Conservation (phyloP, 2,329 filamentous ascomycete genomes). For the Helicocarpus griseus region DNA sequence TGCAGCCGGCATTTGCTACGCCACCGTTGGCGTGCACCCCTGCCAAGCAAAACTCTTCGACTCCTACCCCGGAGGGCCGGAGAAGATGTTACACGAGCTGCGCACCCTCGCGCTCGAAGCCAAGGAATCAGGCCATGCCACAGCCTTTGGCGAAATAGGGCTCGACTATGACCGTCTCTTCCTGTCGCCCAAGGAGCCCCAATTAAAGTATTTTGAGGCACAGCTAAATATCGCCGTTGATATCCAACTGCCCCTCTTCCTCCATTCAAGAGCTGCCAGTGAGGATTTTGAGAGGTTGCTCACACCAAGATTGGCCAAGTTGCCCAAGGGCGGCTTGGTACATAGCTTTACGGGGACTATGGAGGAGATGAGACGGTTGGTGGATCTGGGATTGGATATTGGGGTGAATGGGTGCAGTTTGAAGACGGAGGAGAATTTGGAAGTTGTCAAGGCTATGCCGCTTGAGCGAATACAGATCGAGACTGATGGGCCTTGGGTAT, state of each 20-base stretch:
- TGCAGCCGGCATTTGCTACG: conserved; percentile 69
- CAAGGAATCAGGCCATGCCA: conserved; percentile 50
- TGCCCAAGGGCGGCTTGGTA: conserved; percentile 72
- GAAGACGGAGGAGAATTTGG: conserved; percentile 86
- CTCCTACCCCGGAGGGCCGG: conserved; percentile 38
- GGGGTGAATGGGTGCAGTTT: conserved; percentile 96
- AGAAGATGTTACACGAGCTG: conserved; percentile 47
- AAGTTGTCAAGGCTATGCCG: conserved; percentile 69
- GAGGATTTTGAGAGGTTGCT: conserved; percentile 71
- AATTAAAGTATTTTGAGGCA: conserved; percentile 73
- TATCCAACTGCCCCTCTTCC: conserved; percentile 75
- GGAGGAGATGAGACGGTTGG: conserved; percentile 72
- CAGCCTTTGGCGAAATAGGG: conserved; percentile 88
- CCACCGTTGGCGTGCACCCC: conserved; percentile 88
- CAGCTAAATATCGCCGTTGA: conserved; percentile 72
- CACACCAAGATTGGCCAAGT: conserved; percentile 49
- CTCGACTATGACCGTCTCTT: conserved; percentile 91
- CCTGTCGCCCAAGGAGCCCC: conserved; percentile 66
- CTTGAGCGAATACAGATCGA: conserved; percentile 81
- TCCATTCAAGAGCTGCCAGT: conserved; percentile 83
- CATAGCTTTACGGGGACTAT: conserved; percentile 89
- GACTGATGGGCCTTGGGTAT: conserved; percentile 83
- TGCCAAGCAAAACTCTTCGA: conserved; percentile 78
- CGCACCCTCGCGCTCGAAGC: conserved; percentile 53
- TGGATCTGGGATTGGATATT: conserved; percentile 73